These are phyloP conservation scores for Starmerella stellata DNA, from an alignment of 805 yeast genomes.

Conservation along the genomic window DNA sequence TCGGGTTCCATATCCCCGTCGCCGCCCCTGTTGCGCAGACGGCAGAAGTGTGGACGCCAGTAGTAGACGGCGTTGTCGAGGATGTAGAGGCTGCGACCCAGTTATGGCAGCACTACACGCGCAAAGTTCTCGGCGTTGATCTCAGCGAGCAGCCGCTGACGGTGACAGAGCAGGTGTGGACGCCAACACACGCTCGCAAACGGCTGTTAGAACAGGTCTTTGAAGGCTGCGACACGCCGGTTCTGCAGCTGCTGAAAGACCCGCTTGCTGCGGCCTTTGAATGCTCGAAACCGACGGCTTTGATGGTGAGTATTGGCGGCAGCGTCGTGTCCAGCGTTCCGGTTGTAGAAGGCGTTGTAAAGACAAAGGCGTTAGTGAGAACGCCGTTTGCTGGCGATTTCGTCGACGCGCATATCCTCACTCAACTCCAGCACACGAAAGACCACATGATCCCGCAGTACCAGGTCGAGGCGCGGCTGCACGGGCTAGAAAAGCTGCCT, in stretches of 20 bases:
- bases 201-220: slow-evolving; percentile 53
- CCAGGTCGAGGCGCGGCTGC: slow-evolving; percentile 23
- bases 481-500: slow-evolving; percentile 7
- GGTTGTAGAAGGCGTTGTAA: slow-evolving; percentile 18
- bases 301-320: slow-evolving; percentile 75
- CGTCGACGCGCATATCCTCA: slow-evolving; percentile 43
- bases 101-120: slow-evolving; percentile 48
- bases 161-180: slow-evolving; percentile 79
- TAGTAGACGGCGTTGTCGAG: slow-evolving; percentile 19
- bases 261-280: slow-evolving; percentile 82
- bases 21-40: slow-evolving; percentile 5
- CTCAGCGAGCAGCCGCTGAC: slow-evolving; percentile 58
- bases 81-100: slow-evolving; percentile 79
- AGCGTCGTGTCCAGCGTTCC: slow-evolving; percentile 51
- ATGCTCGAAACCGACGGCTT: slow-evolving; percentile 67
- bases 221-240: slow-evolving; percentile 59
- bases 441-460: slow-evolving; percentile 23
- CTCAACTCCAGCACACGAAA: slow-evolving; percentile 27
- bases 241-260: slow-evolving; percentile 57
- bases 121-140: slow-evolving; percentile 32
- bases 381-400: slow-evolving; percentile 75
- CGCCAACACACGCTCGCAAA: slow-evolving; percentile 44
- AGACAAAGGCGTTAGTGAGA: slow-evolving; percentile 33
- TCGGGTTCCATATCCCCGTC: slow-evolving; percentile 14
- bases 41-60: slow-evolving; percentile 18